Conservation (phyloP, 106 monocot species). For the Ottelia alismoides region DNA sequence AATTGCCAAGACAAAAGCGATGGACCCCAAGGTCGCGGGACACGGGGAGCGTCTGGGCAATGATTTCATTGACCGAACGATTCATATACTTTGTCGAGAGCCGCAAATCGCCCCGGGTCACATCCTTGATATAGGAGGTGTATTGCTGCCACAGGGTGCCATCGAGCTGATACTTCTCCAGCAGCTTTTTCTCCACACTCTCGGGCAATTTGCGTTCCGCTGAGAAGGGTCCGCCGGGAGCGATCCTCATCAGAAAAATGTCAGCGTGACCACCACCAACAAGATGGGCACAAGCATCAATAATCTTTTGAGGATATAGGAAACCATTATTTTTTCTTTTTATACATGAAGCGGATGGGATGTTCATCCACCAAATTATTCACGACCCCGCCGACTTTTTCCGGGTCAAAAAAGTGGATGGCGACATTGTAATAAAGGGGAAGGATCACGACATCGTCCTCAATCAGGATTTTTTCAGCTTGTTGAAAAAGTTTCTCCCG, state of each 20-base stretch:
- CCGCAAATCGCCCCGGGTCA: background rate
- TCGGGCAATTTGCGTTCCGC: too few relatives aligned
- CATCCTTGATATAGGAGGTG: background rate
- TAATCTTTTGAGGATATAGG: background rate
- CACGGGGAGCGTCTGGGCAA: too few relatives aligned
- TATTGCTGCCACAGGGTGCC: background rate
- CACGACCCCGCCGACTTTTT: background rate
- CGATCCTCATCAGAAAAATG: background rate
- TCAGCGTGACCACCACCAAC: background rate
- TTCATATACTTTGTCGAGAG: background rate
- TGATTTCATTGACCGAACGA: too few relatives aligned
- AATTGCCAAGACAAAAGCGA: too few relatives aligned
- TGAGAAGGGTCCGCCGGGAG: background rate
- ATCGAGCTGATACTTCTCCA: background rate
- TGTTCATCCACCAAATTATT: background rate
- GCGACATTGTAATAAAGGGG: background rate
- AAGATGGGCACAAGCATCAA: background rate
- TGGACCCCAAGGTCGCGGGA: too few relatives aligned
- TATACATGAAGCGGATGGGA: background rate
- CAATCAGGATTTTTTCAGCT: background rate
- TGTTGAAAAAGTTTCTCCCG: background rate
- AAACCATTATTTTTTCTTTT: background rate
- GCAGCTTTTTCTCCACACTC: too few relatives aligned
- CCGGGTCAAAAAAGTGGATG: background rate
- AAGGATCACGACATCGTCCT: background rate